Percentiles rank a stretch among this genome's conserved stretches.
Evolutionary conservation across 2,329 filamentous ascomycete genomes (phyloP).

Genomic region (Cladosporium sp.): DNA sequence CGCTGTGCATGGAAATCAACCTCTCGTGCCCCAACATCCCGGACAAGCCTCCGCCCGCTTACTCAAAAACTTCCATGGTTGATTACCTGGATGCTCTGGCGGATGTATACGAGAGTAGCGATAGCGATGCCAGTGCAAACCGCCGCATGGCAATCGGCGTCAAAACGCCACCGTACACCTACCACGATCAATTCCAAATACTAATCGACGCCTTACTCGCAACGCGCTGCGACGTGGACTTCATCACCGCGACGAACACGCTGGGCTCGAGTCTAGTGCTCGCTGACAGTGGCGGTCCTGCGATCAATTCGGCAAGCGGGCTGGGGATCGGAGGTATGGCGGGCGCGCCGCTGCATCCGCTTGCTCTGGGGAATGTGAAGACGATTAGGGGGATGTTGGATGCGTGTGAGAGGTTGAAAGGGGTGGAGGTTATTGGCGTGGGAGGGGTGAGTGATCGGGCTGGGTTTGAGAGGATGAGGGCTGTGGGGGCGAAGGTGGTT

Average conservation of each 20-base stretch:
- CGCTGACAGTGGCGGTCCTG: constrained; percentile 27
- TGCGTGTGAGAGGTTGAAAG: constrained; percentile 46
- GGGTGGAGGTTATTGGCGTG: constrained; percentile 68
- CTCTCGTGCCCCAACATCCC: constrained; percentile 77
- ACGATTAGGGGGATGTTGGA: constrained; percentile 64
- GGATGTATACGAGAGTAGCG: constrained; percentile 10
- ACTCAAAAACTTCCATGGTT: constrained; percentile 53
- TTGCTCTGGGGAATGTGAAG: constrained; percentile 74
- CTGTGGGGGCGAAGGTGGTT: constrained; percentile 65
- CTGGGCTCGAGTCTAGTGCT: constrained; percentile 69
- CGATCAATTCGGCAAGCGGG: constrained; percentile 54
- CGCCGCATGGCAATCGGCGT: constrained; percentile 57
- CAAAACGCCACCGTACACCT: constrained; percentile 76
- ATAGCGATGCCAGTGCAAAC: neutral
- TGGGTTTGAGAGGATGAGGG: constrained; percentile 66
- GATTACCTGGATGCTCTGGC: constrained; percentile 57
- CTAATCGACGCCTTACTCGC: constrained; percentile 55
- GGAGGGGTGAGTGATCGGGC: constrained; percentile 68
- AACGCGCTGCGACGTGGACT: constrained; percentile 55
- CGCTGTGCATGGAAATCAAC: constrained; percentile 73
- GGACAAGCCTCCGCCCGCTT: constrained; percentile 68
- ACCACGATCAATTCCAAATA: constrained; percentile 62
- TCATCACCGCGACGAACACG: constrained; percentile 74
- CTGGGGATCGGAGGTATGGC: constrained; percentile 70
- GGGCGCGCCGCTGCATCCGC: constrained; percentile 68